These are phyloP conservation scores for Pyrenula aspistea DNA, from an alignment of 495 filamentous ascomycete species.

Conservation along the genomic window DNA sequence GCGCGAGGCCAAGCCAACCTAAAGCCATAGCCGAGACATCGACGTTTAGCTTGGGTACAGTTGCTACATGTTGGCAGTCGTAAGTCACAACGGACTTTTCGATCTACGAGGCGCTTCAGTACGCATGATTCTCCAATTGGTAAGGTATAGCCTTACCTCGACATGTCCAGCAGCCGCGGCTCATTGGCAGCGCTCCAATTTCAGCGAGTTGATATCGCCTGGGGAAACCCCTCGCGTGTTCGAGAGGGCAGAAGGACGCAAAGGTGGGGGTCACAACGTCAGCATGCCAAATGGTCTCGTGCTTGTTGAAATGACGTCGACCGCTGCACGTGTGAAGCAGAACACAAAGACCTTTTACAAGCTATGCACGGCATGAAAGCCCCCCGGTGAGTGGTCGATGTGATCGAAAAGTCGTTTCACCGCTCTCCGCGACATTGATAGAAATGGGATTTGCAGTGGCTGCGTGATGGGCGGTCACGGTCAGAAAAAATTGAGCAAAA, in stretches of 20 bases:
- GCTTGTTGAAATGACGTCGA: background rate
- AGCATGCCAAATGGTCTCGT: background rate
- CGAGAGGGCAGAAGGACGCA: background rate
- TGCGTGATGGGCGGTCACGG: background rate
- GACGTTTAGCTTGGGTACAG: conserved; percentile 8
- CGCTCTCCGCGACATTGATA: too few relatives aligned
- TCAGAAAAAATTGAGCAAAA: too few relatives aligned
- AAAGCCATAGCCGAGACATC: conserved; percentile 13
- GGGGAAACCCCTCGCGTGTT: background rate
- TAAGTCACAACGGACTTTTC: conserved; percentile 13
- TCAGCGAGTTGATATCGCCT: background rate
- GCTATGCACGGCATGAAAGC: too few relatives aligned
- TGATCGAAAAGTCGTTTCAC: too few relatives aligned
- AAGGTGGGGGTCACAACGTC: background rate
- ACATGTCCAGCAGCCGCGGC: conserved; percentile 12
- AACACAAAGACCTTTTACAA: too few relatives aligned
- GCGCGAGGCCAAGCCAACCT: conserved; percentile 13
- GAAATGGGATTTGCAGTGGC: background rate
- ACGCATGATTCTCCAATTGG: background rate
- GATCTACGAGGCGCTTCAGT: conserved; percentile 7
- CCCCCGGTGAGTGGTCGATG: too few relatives aligned
- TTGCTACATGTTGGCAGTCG: conserved; percentile 7
- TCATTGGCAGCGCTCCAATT: background rate
- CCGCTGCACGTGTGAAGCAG: background rate
- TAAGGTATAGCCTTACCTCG: conserved; percentile 9